Evolutionary conservation across 2,329 filamentous ascomycete genomes (phyloP), one percentile per base, ranked within the genome.

Genomic region (Botryotinia convoluta): DNA sequence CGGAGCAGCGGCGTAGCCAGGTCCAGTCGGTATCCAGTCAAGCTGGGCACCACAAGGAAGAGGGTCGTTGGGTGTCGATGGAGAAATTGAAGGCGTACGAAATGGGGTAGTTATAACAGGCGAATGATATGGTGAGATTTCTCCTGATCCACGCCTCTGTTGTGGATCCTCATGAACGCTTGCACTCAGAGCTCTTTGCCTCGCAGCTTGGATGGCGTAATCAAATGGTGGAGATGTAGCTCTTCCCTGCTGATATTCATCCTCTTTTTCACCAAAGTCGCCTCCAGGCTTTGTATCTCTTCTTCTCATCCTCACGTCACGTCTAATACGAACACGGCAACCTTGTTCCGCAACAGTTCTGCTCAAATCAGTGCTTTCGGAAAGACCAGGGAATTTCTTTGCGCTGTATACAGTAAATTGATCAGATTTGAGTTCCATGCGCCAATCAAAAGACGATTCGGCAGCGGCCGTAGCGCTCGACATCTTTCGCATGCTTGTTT

Each of bases 321-420:
- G 93, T 73, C 96, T 90, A 79, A 99, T 99, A 63, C 96, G 92
- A 42, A 99, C 96, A 77, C 95, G 93, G 82, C 96, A 98, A 74
- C 96, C 96, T 83, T 99, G 96, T 82, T 99, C 95, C 29, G 95
- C 95, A 61, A 99, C 94, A 51, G 93, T 92, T 75, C 95, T 92
- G 83, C 95, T 98, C 68, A 98, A 86, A 20, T 88, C 86, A 0
- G 96, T 99, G 84, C 94, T 98, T 82, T 96, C 93, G 62, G 93
- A 92, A 74, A 98, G 85, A 29, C 95, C 96, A 26, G 96, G 96
- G 84, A 99, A 99, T 85, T 98, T 98, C 90, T 98, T 99, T 69
- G 96, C 96, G 79, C 95, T 98, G 85, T 88, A 98, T 60, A 98
- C 96, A 67, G 89, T 91, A 82, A 99, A 98, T 0, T 93, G 90